Evolutionary conservation across 2,329 filamentous ascomycete genomes (phyloP).

Genomic region (Bipolaris gigantea): DNA sequence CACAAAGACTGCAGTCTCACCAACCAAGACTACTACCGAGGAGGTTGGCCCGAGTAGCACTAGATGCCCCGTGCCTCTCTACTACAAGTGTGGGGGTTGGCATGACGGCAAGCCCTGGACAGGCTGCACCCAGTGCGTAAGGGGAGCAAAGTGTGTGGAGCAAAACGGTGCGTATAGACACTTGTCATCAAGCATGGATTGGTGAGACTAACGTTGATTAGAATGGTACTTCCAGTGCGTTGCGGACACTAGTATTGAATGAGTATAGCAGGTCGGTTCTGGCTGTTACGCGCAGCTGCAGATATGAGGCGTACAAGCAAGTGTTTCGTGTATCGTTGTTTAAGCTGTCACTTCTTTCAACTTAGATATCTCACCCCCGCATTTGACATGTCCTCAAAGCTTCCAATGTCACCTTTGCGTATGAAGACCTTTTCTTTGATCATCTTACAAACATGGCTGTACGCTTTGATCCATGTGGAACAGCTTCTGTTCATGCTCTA

Average conservation of each 20-base stretch:
- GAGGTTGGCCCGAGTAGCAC: slow-evolving; percentile 35
- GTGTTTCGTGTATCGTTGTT: background rate
- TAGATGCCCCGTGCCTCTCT: slow-evolving; percentile 34
- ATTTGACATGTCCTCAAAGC: background rate
- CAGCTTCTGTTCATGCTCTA: background rate
- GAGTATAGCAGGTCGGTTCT: background rate
- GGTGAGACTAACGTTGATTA: slow-evolving; percentile 12
- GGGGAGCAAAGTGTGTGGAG: slow-evolving; percentile 28
- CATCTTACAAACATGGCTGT: background rate
- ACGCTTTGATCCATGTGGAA: background rate
- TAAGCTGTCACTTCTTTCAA: background rate
- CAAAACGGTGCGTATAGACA: slow-evolving; percentile 32
- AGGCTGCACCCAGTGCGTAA: slow-evolving; percentile 33
- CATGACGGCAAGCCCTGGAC: slow-evolving; percentile 30
- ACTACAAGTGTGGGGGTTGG: slow-evolving; percentile 37
- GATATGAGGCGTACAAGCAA: background rate
- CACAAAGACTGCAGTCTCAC: slow-evolving; percentile 9
- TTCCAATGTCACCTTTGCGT: background rate
- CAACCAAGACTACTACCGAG: slow-evolving; percentile 17
- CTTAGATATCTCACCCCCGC: background rate
- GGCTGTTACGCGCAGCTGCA: background rate
- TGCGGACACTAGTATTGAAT: slow-evolving; percentile 14
- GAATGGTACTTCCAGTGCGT: slow-evolving; percentile 38
- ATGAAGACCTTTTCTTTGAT: background rate
- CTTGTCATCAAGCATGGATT: no score